Conservation (phyloP, 805 yeast species). For the Nematodospora valgi region DNA sequence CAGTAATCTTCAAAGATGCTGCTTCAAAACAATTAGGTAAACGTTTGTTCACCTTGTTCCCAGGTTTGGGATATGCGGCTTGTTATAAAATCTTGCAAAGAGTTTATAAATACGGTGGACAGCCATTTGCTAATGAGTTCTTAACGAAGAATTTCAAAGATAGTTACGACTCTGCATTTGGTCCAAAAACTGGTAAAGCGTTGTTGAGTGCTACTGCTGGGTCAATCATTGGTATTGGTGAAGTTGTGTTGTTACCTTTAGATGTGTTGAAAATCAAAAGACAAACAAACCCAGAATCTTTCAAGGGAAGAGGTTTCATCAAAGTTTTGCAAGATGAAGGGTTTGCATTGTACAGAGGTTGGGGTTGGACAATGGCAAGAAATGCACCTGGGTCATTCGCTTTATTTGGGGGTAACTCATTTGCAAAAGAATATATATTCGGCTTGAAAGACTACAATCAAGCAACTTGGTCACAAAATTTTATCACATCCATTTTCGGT, state of each 20-base stretch:
- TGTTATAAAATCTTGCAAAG: conserved; percentile 94
- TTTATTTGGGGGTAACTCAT: conserved; percentile 96
- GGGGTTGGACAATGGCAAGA: conserved; percentile 99
- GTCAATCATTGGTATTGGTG: conserved; percentile 95
- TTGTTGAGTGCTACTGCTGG: conserved; percentile 96
- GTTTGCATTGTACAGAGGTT: conserved; percentile 88
- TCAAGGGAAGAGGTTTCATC: conserved; percentile 94
- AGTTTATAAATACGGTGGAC: conserved; percentile 99
- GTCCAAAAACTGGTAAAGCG: conserved; percentile 96
- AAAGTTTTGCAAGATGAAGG: conserved; percentile 89
- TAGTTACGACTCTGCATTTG: conserved; percentile 72
- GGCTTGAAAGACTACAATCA: conserved; percentile 80
- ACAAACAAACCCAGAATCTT: conserved; percentile 99
- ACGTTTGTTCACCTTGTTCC: conserved; percentile 82
- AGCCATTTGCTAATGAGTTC: conserved; percentile 96
- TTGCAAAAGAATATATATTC: conserved; percentile 93
- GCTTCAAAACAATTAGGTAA: conserved; percentile 68
- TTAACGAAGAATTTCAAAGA: conserved; percentile 70
- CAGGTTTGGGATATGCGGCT: conserved; percentile 98
- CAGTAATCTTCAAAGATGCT: conserved; percentile 81
- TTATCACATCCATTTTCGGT: conserved; percentile 90
- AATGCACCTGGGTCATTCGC: conserved; percentile 99
- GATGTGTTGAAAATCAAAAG: conserved; percentile 97
- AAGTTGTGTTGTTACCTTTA: conserved; percentile 88
- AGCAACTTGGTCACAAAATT: conserved; percentile 95